A percentile compares a stretch with the other conserved stretches of the same genome.
These are phyloP conservation scores for Aspergillus ruber DNA, from an alignment of 2,329 filamentous ascomycete species.

Conservation along the genomic window DNA sequence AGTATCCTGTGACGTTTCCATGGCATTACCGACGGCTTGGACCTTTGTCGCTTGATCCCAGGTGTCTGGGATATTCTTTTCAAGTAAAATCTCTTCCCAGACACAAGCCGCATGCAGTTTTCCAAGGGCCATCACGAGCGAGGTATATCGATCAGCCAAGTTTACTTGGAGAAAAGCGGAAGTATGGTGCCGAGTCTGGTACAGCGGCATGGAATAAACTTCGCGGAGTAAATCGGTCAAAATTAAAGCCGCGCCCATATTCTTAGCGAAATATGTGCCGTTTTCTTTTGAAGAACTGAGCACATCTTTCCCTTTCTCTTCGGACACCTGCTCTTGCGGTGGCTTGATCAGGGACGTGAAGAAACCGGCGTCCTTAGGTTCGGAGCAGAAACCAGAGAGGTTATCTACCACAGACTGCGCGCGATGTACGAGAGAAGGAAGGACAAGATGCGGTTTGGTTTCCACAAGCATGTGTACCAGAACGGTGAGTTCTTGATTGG, in stretches of 20 bases:
- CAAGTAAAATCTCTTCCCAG: constrained; percentile 75
- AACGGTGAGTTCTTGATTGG: constrained; percentile 64
- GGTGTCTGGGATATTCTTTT: constrained; percentile 62
- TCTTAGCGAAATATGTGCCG: constrained; percentile 73
- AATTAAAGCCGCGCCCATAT: constrained; percentile 68
- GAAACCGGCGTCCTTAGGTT: constrained; percentile 52
- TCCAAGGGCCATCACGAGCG: constrained; percentile 68
- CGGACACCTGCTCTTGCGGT: constrained; percentile 11
- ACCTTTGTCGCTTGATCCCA: constrained; percentile 45
- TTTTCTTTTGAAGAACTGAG: constrained; percentile 41
- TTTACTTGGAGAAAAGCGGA: constrained; percentile 70
- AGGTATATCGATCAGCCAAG: constrained; percentile 73
- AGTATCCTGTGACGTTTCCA: constrained; percentile 37
- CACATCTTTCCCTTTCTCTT: constrained; percentile 10
- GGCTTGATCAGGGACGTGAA: constrained; percentile 59
- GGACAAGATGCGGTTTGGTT: constrained; percentile 67
- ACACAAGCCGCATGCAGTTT: constrained; percentile 71
- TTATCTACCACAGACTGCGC: constrained; percentile 63
- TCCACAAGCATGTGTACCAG: constrained; percentile 76
- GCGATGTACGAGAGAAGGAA: constrained; percentile 74
- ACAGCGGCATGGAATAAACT: constrained; percentile 61
- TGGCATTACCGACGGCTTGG: constrained; percentile 29
- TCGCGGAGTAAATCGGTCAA: constrained; percentile 69
- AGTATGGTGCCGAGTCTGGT: constrained; percentile 55
- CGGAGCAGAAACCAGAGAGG: constrained; percentile 59